Percentiles rank a stretch among this genome's conserved stretches.
Evolutionary conservation across 306 rosid genomes (phyloP).

Genomic region (Pterocarpus santalinus): DNA sequence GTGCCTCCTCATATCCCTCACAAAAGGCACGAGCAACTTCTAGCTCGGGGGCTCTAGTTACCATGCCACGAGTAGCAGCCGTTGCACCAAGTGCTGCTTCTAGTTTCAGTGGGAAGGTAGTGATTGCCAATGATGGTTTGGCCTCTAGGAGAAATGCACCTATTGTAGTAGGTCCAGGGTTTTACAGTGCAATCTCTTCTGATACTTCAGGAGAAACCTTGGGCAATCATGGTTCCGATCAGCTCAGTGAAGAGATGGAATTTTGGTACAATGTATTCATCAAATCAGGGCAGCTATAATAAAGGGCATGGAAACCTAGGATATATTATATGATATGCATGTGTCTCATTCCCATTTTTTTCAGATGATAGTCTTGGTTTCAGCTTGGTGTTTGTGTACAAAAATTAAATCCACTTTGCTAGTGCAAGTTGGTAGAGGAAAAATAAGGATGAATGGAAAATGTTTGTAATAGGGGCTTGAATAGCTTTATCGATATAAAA

Average conservation of each 20-base stretch:
- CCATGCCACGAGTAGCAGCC: background rate
- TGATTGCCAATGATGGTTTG: slow-evolving; percentile 30
- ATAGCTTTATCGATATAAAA: background rate
- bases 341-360: background rate
- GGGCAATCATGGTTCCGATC: slow-evolving; percentile 34
- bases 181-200: slow-evolving; percentile 29
- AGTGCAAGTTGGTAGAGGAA: slow-evolving; percentile 3
- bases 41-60: background rate
- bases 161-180: slow-evolving; percentile 2
- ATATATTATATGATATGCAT: background rate
- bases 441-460: background rate
- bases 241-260: slow-evolving; percentile 61
- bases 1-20: slow-evolving; percentile 8
- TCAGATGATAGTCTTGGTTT: slow-evolving; percentile 27
- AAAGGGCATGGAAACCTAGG: slow-evolving; percentile 24
- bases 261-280: slow-evolving; percentile 63
- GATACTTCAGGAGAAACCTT: slow-evolving; percentile 44
- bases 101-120: background rate
- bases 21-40: slow-evolving; percentile 36
- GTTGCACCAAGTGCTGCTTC: slow-evolving; percentile 36
- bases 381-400: slow-evolving; percentile 42
- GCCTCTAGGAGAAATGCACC: slow-evolving; percentile 30
- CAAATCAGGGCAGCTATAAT: slow-evolving; percentile 52
- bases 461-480: background rate
- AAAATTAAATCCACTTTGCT: background rate